Base-by-base conservation (phyloP, 2,329 filamentous ascomycete genomes). In the Colletotrichum phormii region DNA sequence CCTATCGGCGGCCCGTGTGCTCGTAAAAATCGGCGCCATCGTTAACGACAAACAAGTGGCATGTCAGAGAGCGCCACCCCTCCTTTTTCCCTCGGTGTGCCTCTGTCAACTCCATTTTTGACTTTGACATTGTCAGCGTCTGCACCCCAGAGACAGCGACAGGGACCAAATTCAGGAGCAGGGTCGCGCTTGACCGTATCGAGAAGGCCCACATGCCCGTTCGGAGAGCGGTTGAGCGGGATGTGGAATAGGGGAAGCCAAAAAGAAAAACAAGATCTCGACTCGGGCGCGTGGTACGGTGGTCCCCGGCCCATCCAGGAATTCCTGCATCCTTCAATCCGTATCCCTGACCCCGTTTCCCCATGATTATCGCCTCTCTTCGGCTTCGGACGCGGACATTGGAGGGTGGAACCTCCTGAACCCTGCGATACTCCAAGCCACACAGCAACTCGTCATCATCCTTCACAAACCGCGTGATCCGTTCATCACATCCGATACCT, bases 381-480 rank as follows among this genome's bases (percentile, higher is more conserved):
- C 55, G 55, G 55, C 46, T 61, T 67, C 46, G 31, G 42, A 33
- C 64, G 26, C 42, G 24, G 55, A 46, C 67, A 60, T 37, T 67
- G 35, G 49, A 59, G 64, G 33, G 57, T 49, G 55, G 64, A 35
- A 67, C 35, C 66, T 26, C 42, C 62, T 63, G 15, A 59, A 53
- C 62, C 63, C 63, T 61, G 64, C 49, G 15, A 49, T 61, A 24
- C 33, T 72, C 69, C 64, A 72, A 68, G 69, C 69, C 64, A 68
- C 64, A 54, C 68, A 54, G 35, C 37, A 72, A 67, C 64, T 61
- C 57, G 57, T 62, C 57, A 62, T 58, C 51, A 35, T 58, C 58
- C n/a, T 57, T 26, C 42, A 51, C 35, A 15, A 24, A 42, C 57
- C 64, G 51, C 61, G 24, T 22, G 24, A 53, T 70, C 54, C 51